Evolutionary conservation across 1,284 basidiomycete species (phyloP), one percentile per base, ranked within the genome.

Genomic region (Cutaneotrichosporon sp.): DNA sequence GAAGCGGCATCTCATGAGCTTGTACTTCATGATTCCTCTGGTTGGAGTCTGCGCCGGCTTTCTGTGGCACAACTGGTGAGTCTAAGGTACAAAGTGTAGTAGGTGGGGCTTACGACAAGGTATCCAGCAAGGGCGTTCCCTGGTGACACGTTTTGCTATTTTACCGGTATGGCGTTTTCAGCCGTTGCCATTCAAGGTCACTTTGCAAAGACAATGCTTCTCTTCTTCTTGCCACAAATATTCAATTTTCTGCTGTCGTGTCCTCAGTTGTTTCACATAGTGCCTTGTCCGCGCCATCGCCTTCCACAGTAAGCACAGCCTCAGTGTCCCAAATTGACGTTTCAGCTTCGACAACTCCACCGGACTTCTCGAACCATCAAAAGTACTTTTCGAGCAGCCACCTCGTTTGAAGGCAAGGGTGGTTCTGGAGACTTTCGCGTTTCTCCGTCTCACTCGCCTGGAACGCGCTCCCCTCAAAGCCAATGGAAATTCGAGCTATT

Each of bases 171-270:
- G 92, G 90, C 92, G 0, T 96, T 97, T 68, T 86, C 93, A 0
- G 91, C 93, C 14, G 91, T 94, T 33, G 91, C 90, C 10, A 94
- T 97, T 58, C 88, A 94, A 66, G 92, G 89, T 0, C 96, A 99
- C 74, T 97, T 96, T 73, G 90, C 89, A 51, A 99, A 98, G 77
- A 99, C 53, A 0, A 78, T 99, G 4, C 80, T 97, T 46, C 79
- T 98, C 23, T 97, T 99, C 80, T 98, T 98, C 79, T 80, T 97
- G 33, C 96, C 96, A 4, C 96, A 99, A 70, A 87, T 97, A 59
- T 90, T 97, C 83, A 98, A 99, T 74, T 99, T 99, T 67, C 48
- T 97, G 39, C 79, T 97, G 36, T 96, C 91, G 20, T 90, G 87
- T 62, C 96, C 96, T 4, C 96, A 99, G 70, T 77, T 99, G 2